A percentile compares a stretch with the other conserved stretches of the same genome.
phyloP scores from a whole-genome alignment of 2,329 filamentous ascomycete species.

The Aspergillus fructus region DNA sequence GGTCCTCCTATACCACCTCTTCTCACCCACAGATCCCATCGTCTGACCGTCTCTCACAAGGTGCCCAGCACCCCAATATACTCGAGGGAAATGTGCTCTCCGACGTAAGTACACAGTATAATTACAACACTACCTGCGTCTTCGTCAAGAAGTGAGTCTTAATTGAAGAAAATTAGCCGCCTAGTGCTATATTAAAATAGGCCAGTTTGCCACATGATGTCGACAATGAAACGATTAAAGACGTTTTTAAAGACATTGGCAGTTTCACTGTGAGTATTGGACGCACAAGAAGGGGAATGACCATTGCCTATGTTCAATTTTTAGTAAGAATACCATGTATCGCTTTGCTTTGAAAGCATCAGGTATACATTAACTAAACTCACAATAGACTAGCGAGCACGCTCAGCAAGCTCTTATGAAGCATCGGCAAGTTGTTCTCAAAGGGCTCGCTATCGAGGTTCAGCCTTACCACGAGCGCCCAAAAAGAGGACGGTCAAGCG shows the following conservation, averaged over 20 bases:
- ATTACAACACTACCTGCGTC: not conserved
- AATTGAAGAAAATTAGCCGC: not conserved
- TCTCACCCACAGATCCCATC: too few species aligned
- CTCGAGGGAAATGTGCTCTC: not conserved
- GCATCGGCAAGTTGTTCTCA: not conserved
- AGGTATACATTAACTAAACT: not conserved
- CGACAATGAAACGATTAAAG: not conserved
- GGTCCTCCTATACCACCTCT: too few species aligned
- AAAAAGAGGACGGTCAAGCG: not conserved
- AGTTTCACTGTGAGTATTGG: not conserved
- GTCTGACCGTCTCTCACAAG: too few species aligned
- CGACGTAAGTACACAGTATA: not conserved
- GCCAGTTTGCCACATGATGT: not conserved
- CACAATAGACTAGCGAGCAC: not conserved
- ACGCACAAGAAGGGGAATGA: not conserved
- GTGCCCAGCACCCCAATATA: too few species aligned
- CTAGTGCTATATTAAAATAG: not conserved
- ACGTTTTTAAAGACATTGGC: not conserved
- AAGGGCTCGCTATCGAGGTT: not conserved
- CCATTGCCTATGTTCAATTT: not conserved
- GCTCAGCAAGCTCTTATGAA: not conserved
- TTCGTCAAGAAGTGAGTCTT: constrained; percentile 3
- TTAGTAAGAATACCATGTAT: not conserved
- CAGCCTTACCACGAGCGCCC: not conserved
- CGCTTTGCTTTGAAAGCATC: not conserved